Base-by-base conservation (phyloP, 495 filamentous ascomycete genomes). In the Tuber calosporum region DNA sequence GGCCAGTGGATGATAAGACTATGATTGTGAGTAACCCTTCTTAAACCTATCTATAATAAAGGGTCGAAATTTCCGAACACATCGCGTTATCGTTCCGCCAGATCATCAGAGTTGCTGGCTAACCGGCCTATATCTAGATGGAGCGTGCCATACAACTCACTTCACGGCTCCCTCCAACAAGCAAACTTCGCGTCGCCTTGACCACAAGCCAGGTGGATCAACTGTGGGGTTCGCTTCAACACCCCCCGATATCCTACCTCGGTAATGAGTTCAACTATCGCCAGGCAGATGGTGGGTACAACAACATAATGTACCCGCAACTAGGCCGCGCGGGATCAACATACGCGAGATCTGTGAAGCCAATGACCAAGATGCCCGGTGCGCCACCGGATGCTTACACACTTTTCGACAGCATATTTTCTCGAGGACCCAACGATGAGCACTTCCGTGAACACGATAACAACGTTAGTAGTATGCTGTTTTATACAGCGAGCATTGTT, bases 401-500 rank as follows among this genome's bases (percentile, higher is more conserved):
- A 4, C 85, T 97, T 38, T 97, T 94, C 74, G 94, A 97, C 80
- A 87, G 88, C 36, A 80, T 93, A 6, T 86, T 93, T 84, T 87
- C 86, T 62, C 85, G 91, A 39, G 83, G 80, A 30, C 53, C 70
- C 19, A 71, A 83, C 26, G 80, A 84, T 45, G 87, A 88, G 69
- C 81, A 86, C 20, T 88, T 86, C 72, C 86, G 88, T 73, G 85
- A 89, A 67, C 89, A 92, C 83, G 88, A 90, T 6, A 94, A 91
- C 79, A 91, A 91, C 76, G 89, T 96, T 30, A 96, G 93, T 1
- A 94, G 91, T 79, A 86, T 96, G 72, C 84, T 97, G 19, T 97
- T 93, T 86, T 94, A 97, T 77, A 87, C 93, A 81, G 93, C 93
- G 9, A 91, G 89, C 22, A 92, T 96, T 72, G 94, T 97, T 74